Conservation (phyloP, 2,329 filamentous ascomycete species). For the Microdochium paspali region DNA sequence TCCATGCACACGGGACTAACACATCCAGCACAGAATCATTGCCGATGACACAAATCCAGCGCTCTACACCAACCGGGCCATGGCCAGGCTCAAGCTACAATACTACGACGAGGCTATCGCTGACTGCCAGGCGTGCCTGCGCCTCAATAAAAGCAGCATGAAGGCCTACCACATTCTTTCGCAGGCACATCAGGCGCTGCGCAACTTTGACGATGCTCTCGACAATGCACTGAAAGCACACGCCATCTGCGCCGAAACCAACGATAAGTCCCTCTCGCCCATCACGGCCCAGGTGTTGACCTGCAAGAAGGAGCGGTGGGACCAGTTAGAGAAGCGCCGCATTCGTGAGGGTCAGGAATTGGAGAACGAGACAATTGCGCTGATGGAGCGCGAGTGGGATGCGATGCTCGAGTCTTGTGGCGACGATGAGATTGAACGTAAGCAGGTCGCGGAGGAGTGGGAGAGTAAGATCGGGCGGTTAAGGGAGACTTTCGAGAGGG, state of each 20-base stretch:
- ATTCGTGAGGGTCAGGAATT: conserved; percentile 45
- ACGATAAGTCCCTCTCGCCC: conserved; percentile 58
- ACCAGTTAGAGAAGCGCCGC: conserved; percentile 57
- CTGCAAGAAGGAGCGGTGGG: conserved; percentile 83
- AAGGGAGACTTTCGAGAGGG: conserved; percentile 40
- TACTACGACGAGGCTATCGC: conserved; percentile 66
- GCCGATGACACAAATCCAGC: conserved; percentile 68
- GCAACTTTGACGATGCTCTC: conserved; percentile 65
- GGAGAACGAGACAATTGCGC: conserved; percentile 46
- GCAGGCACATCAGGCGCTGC: conserved; percentile 70
- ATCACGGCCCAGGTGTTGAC: conserved; percentile 66
- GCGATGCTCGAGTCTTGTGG: conserved; percentile 20
- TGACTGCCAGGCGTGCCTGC: conserved; percentile 69
- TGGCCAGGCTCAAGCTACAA: conserved; percentile 66
- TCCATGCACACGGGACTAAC: too few relatives aligned
- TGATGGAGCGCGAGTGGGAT: conserved; percentile 39
- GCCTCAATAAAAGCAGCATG: conserved; percentile 55
- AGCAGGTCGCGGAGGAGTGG: conserved; percentile 37
- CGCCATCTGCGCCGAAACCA: conserved; percentile 50
- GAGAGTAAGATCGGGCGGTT: conserved; percentile 34
- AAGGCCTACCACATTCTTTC: conserved; percentile 81
- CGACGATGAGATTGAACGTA: conserved; percentile 30
- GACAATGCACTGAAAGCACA: conserved; percentile 64
- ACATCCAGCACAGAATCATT: conserved; percentile 49
- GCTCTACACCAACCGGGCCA: conserved; percentile 83